A percentile compares a stretch with the other conserved stretches of the same genome.
phyloP scores from a whole-genome alignment of 2,329 filamentous ascomycete species.

The Botrytis medusae region DNA sequence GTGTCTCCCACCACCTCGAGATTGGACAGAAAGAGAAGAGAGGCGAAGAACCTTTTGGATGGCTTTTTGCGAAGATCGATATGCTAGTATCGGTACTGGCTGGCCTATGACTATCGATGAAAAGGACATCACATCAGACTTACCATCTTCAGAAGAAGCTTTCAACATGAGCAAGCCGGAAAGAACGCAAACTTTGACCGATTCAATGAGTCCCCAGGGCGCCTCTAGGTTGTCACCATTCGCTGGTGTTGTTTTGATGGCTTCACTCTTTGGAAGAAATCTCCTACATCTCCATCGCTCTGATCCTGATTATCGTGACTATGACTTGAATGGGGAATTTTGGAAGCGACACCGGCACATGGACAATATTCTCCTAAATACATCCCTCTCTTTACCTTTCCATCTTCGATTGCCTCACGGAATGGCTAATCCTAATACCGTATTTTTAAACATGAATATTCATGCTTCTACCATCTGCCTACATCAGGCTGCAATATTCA shows the following conservation, averaged over 20 bases:
- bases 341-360: constrained; percentile 91
- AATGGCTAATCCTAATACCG: constrained; percentile 75
- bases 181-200: constrained; percentile 66
- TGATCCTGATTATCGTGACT: constrained; percentile 74
- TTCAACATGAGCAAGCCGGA: constrained; percentile 79
- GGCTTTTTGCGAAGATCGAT: constrained; percentile 85
- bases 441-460: constrained; percentile 96
- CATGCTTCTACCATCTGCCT: constrained; percentile 95
- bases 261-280: constrained; percentile 88
- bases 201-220: constrained; percentile 70
- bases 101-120: constrained; percentile 97
- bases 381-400: constrained; percentile 76
- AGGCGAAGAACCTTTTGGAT: constrained; percentile 92
- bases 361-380: constrained; percentile 88
- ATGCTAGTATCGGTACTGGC: constrained; percentile 92
- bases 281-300: constrained; percentile 88
- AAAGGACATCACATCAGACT: constrained; percentile 80
- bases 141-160: constrained; percentile 81
- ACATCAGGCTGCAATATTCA: constrained; percentile 98
- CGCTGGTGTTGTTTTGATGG: constrained; percentile 78
- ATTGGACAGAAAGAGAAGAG: constrained; percentile 94
- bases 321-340: constrained; percentile 88
- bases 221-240: constrained; percentile 73
- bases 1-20: constrained; percentile 78
- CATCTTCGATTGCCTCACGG: constrained; percentile 77